Conservation (phyloP, 257 asterid species). For the Leonotis leonurus region DNA sequence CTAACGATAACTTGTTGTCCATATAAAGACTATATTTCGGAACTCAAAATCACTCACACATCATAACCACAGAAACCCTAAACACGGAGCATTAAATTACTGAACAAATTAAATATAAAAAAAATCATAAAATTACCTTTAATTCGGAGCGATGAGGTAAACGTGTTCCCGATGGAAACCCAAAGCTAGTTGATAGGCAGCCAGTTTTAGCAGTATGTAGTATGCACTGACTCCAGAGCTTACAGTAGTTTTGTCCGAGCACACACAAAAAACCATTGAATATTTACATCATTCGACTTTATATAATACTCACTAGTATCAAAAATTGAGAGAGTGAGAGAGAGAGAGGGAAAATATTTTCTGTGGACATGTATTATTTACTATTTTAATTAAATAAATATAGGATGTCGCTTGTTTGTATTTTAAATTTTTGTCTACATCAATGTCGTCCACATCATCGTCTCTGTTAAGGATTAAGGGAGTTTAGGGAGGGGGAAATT, state of each 20-base stretch:
- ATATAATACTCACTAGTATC: not conserved
- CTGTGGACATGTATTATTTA: not conserved
- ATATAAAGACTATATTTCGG: conserved; percentile 2
- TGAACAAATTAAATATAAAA: not conserved
- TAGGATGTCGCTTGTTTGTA: conserved; percentile 7
- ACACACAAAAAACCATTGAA: conserved; percentile 15
- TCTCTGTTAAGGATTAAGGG: conserved; percentile 45
- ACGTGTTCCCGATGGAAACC: not conserved
- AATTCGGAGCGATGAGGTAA: conserved; percentile 7
- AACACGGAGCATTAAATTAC: conserved; percentile 9
- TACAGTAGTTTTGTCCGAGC: conserved; percentile 8
- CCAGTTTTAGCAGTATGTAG: conserved; percentile 17
- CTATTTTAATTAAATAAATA: not conserved
- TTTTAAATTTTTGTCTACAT: conserved; percentile 31
- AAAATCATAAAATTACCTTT: conserved; percentile 13
- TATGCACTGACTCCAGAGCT: too few relatives aligned
- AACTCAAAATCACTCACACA: not conserved
- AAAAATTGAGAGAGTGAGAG: not conserved
- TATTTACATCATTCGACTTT: too few relatives aligned
- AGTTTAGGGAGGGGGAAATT: conserved; percentile 18
- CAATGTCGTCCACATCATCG: conserved; percentile 35
- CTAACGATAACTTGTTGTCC: not conserved
- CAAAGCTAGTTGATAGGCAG: conserved; percentile 5
- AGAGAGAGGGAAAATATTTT: not conserved
- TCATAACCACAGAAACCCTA: conserved; percentile 11